These are phyloP conservation scores for Phytophthora sp. DNA, from an alignment of 352 stramenopile genomes.

Conservation along the genomic window DNA sequence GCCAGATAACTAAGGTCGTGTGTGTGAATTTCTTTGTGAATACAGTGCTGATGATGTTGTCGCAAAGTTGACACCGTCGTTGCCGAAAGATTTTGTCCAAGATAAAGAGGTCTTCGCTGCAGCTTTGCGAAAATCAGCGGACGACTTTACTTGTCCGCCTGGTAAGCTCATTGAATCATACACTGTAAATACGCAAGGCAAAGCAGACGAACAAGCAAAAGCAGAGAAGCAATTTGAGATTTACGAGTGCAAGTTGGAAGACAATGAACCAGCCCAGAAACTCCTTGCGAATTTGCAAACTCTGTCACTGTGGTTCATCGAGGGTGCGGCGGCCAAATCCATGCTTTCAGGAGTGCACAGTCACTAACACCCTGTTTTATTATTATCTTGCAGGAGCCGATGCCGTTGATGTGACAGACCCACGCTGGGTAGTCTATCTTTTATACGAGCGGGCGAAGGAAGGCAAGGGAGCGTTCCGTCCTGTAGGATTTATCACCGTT, in stretches of 20 bases:
- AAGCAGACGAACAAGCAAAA: background rate
- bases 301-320: conserved; percentile 83
- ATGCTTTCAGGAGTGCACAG: background rate
- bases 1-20: background rate
- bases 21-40: background rate
- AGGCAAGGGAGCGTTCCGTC: conserved; percentile 26
- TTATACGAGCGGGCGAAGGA: conserved; percentile 58
- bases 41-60: conserved; percentile 60
- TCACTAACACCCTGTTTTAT: too few relatives aligned
- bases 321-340: conserved; percentile 43
- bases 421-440: conserved; percentile 82
- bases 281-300: conserved; percentile 77
- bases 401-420: conserved; percentile 72
- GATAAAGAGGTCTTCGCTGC: conserved; percentile 48
- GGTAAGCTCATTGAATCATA: conserved; percentile 55
- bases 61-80: conserved; percentile 49
- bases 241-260: conserved; percentile 65
- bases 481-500: conserved; percentile 77
- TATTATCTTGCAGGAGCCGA: conserved; percentile 77
- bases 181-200: conserved; percentile 6
- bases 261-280: conserved; percentile 58
- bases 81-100: conserved; percentile 49
- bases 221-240: conserved; percentile 59
- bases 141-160: conserved; percentile 45
- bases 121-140: conserved; percentile 15